These are phyloP conservation scores for Eucalyptus cladocalyx DNA, from an alignment of 345 rosid genomes.

Conservation along the genomic window DNA sequence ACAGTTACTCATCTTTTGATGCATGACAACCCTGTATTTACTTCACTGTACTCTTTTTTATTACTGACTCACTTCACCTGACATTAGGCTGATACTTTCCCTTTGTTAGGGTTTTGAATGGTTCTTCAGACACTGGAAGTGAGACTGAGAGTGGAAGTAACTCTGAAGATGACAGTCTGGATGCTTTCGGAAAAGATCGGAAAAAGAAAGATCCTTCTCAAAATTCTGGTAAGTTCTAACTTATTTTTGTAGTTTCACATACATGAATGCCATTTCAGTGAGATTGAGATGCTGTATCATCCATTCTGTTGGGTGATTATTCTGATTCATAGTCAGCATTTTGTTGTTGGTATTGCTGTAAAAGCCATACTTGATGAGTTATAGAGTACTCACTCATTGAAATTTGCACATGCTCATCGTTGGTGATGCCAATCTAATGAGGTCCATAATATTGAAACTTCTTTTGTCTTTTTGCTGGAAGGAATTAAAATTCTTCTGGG, in stretches of 20 bases:
- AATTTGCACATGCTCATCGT: neutral
- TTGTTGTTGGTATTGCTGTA: neutral
- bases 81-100: neutral
- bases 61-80: neutral
- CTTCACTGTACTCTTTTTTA: neutral
- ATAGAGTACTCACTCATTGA: neutral
- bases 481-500: neutral
- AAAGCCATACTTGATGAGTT: neutral
- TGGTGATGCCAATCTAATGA: neutral
- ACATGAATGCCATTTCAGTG: neutral
- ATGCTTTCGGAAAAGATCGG: constrained; percentile 23
- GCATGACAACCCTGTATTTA: neutral
- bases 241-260: neutral
- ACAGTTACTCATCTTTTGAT: neutral
- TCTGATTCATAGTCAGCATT: neutral
- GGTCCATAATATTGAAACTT: neutral
- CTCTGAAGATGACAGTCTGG: constrained; percentile 31
- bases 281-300: neutral
- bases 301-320: neutral
- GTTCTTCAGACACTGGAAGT: constrained; percentile 42
- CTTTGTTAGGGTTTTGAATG: constrained; percentile 44
- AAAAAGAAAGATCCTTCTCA: constrained; percentile 22
- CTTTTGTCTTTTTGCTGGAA: neutral
- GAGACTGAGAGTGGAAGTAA: constrained; percentile 19
- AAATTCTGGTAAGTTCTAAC: neutral